Evolutionary conservation across 495 filamentous ascomycete species (phyloP).

Genomic region (Penicillium turbatum): DNA sequence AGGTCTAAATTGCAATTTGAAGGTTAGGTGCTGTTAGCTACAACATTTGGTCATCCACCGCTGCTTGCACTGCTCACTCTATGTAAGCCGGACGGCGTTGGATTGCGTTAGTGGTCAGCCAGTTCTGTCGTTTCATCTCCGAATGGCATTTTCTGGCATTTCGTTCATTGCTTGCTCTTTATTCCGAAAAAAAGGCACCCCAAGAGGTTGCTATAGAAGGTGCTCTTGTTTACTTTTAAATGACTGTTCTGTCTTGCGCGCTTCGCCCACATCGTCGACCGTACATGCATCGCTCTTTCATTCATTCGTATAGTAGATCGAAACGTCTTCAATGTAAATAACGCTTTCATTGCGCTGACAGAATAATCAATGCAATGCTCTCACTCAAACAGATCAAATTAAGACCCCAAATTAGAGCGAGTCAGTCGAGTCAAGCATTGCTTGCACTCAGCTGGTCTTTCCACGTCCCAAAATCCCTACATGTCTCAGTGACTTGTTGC

Average conservation of each 20-base stretch:
- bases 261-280: not conserved
- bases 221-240: not conserved
- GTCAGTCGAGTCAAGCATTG: not conserved
- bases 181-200: slow-evolving; percentile 15
- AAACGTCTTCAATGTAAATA: not conserved
- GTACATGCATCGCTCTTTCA: not conserved
- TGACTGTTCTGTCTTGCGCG: slow-evolving; percentile 2
- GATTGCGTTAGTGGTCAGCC: slow-evolving; percentile 21
- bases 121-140: slow-evolving; percentile 10
- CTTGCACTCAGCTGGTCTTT: slow-evolving; percentile 29
- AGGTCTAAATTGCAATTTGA: slow-evolving; percentile 34
- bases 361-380: not conserved
- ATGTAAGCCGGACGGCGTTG: slow-evolving; percentile 21
- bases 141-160: slow-evolving; percentile 12
- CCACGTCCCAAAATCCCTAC: slow-evolving; percentile 43
- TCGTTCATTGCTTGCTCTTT: slow-evolving; percentile 20
- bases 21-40: slow-evolving; percentile 33
- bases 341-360: not conserved
- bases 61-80: slow-evolving; percentile 19
- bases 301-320: not conserved
- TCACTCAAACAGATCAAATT: not conserved
- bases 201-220: slow-evolving; percentile 11
- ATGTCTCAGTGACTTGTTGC: slow-evolving; percentile 31
- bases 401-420: not conserved
- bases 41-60: slow-evolving; percentile 23